Base-by-base conservation (phyloP, 208 protist species). In the Acanthamoeba castellanii region DNA sequence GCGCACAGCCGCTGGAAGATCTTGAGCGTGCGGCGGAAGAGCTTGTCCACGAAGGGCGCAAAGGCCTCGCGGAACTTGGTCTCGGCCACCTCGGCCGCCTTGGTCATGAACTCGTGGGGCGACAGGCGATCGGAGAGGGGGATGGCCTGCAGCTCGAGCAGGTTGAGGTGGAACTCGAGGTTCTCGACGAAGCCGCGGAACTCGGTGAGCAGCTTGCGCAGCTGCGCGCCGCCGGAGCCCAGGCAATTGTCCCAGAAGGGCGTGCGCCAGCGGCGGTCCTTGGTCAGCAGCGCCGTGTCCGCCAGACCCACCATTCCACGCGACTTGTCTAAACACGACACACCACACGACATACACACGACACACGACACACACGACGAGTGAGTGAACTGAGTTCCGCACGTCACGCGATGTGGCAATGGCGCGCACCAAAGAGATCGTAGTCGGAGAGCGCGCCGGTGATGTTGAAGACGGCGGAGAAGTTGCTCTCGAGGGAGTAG, bases 71-170 rank as follows among this genome's bases (percentile, higher is more conserved):
- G 55, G 64, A 92, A 92, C 59, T 92, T 92, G 85, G 34, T 66
- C 85, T 92, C 85, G 34, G 85, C 85, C 16, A 92, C 11, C 85
- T 92, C 85, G 34, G 64, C 85, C 30, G 85, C 85, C 64, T 92
- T 92, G 85, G 85, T 20, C 57, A 76, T 47, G 64, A 74, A 74
- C 85, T 55, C 64, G 32, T 42, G 85, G 57, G 55, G 85, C 57
- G 64, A 50, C 9, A 70, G 18, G 64, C 64, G 64, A 27, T 72
- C 27, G 11, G 55, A 45, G 16, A 52, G 27, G 0, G 85, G 59
- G 64, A 92, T 74, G 85, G 85, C 34, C 59, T 68, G 59, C 57
- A 92, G 85, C 85, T 92, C 85, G 59, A 52, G 55, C 42, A 74
- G 59, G 85, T 27, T 92, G 32, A 92, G 64, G 34, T 50, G 6